Base-by-base conservation (phyloP, 2,329 filamentous ascomycete genomes). In the Monosporascus sp. region DNA sequence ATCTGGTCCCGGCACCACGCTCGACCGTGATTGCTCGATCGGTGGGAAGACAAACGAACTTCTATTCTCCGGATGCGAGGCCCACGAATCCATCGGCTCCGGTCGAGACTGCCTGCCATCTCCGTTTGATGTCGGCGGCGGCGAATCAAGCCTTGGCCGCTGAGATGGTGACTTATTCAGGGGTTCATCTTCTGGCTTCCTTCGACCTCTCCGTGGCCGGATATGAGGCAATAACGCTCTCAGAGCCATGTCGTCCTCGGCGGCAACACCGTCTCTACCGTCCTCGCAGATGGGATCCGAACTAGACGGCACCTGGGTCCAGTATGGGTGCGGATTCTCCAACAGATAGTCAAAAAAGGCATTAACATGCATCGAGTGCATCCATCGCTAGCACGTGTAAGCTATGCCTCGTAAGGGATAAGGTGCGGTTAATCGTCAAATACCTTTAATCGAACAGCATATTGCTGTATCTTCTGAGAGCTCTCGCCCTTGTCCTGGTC, bases 311-410 rank as follows among this genome's bases (percentile, higher is more conserved):
- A 96, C 80, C 37, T 90, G 82, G 17, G 81, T 85, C 75, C 87
- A 96, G 69, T 97, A 97, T 0, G 82, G 72, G 68, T 95, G 90
- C 25, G 81, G 75, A 58, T 90, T 90, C 48, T 84, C 83, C 57
- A 93, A 78, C 20, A 95, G 82, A 67, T 90, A 97, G 67, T 96
- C 90, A 64, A 96, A 97, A 68, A 97, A 97, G 11, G 90, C 89
- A 75, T 96, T 90, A 50, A 96, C 84, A 68, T 96, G 92, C 88
- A 96, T 93, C 5, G 91, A 92, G 67, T 90, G 90, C 89, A 97
- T 94, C 92, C 92, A 97, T 65, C 93, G 86, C 89, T 68, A 52
- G 22, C 22, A 48, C 35, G 45, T 52, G 63, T 64, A 54, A 66
- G 61, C 57, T 45, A 47, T 89, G 63, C 38, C 15, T 38, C 1